Base-by-base conservation (phyloP, 2,329 filamentous ascomycete species). In the Parastagonospora nodorum region DNA sequence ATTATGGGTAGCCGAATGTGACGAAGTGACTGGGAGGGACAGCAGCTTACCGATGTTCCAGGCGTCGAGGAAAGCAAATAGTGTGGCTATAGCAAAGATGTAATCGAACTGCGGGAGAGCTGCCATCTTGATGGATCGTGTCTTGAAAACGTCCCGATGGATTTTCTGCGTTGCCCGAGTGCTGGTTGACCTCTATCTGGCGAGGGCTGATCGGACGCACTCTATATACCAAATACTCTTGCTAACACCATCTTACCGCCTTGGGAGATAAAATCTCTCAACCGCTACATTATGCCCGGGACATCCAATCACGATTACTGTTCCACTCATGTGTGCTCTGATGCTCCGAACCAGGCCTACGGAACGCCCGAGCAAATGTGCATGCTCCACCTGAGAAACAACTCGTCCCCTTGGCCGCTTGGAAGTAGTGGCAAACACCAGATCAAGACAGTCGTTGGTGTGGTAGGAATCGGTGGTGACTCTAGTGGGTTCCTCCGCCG, bases 11-110 rank as follows among this genome's bases (percentile, higher is more conserved):
- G 8, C n/a, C 5, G n/a, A 29, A 37, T 15, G 31, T 16, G 12
- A 30, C 5, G 19, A 24, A 24, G 19, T 24, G 19, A 24, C 5
- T 3, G 19, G 5, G 19, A 24, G 19, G 19, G 19, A 24, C 19
- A 24, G 19, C 19, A 24, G 56, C 60, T 19, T 53, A 77, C 82
- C 84, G 57, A 85, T 86, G 66, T 86, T 87, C 82, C 82, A 88
- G 45, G 84, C 84, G 68, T 87, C 85, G 35, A 88, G 80, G 66
- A 84, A 83, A 52, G 85, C 83, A 70, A 88, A 88, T 51, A 87
- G 79, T 46, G 82, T 84, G 72, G 82, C 84, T 46, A 87, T 80
- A 61, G 82, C 85, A 58, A 87, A 83, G 54, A 87, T 76, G 66
- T 86, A 87, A 71, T 85, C 80, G 55, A 80, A 87, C 62, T 87